These are phyloP conservation scores for Aphanomyces euteiches DNA, from an alignment of 352 stramenopile genomes.

Conservation along the genomic window DNA sequence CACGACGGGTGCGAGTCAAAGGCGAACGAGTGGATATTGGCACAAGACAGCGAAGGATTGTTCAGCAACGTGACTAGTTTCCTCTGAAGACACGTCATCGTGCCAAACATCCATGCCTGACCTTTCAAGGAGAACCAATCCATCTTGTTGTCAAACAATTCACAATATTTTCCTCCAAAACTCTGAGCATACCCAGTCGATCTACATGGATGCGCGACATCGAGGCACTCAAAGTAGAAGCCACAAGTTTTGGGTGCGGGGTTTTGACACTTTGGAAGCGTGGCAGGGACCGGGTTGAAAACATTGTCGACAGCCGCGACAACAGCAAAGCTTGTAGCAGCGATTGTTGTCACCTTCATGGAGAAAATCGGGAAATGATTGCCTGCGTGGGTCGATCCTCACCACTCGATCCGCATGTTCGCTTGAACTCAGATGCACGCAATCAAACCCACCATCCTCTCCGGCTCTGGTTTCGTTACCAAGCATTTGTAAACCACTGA, in stretches of 20 bases:
- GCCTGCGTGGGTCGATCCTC: not conserved
- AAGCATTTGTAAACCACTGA: too few relatives aligned
- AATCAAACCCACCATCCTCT: too few relatives aligned
- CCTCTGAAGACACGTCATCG: slow-evolving; percentile 38
- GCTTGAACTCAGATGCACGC: not conserved
- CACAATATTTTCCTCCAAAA: slow-evolving; percentile 38
- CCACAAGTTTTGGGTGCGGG: slow-evolving; percentile 35
- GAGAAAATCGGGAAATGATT: not conserved
- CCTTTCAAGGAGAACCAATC: slow-evolving; percentile 34
- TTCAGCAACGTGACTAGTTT: slow-evolving; percentile 33
- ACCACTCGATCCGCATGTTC: not conserved
- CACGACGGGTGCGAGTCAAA: slow-evolving; percentile 40
- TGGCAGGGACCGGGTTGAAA: slow-evolving; percentile 11
- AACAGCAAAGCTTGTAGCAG: not conserved
- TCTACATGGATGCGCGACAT: slow-evolving; percentile 34
- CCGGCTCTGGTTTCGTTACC: too few relatives aligned
- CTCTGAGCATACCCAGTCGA: slow-evolving; percentile 33
- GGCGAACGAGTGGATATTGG: slow-evolving; percentile 34
- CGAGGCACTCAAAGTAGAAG: slow-evolving; percentile 38
- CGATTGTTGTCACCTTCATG: not conserved
- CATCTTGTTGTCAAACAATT: slow-evolving; percentile 32
- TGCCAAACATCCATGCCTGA: slow-evolving; percentile 36
- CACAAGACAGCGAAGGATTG: slow-evolving; percentile 23
- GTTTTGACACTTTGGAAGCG: slow-evolving; percentile 31
- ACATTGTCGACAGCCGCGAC: slow-evolving; percentile 4